Conservation (phyloP, 371 early-diverging fungal species). For the Saksenaea oblongispora region DNA sequence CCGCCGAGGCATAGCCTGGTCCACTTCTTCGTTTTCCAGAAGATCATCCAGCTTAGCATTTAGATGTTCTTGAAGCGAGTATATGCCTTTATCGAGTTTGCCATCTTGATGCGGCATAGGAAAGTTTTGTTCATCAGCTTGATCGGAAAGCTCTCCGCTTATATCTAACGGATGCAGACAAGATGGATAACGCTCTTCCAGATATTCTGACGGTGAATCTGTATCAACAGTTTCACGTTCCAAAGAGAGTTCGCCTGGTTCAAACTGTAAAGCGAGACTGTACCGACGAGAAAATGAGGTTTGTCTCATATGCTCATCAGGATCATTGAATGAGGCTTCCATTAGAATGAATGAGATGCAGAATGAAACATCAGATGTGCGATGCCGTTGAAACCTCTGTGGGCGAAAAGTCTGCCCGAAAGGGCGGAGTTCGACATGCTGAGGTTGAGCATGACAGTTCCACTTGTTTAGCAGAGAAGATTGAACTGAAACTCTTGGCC, state of each 20-base stretch:
- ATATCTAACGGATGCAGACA: not conserved
- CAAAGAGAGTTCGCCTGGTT: not conserved
- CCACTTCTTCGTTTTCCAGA: constrained; percentile 14
- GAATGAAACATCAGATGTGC: not conserved
- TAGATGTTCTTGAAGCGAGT: constrained; percentile 10
- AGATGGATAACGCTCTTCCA: not conserved
- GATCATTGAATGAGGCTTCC: not conserved
- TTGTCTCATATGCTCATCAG: not conserved
- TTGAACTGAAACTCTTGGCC: too few species aligned
- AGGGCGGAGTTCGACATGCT: not conserved
- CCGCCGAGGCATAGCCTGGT: constrained; percentile 17
- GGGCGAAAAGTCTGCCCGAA: not conserved
- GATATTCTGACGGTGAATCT: not conserved
- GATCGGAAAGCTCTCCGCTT: not conserved
- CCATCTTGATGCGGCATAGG: not conserved
- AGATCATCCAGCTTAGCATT: constrained; percentile 25
- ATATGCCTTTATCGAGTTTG: not conserved
- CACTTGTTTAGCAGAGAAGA: too few species aligned
- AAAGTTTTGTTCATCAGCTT: not conserved
- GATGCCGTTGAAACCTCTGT: not conserved
- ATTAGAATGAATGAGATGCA: not conserved
- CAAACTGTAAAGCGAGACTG: not conserved
- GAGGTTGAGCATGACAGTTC: not conserved
- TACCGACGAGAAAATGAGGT: not conserved
- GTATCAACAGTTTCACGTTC: not conserved